phyloP scores from a whole-genome alignment of 345 rosid genomes.

The Melaleuca alternifolia region DNA sequence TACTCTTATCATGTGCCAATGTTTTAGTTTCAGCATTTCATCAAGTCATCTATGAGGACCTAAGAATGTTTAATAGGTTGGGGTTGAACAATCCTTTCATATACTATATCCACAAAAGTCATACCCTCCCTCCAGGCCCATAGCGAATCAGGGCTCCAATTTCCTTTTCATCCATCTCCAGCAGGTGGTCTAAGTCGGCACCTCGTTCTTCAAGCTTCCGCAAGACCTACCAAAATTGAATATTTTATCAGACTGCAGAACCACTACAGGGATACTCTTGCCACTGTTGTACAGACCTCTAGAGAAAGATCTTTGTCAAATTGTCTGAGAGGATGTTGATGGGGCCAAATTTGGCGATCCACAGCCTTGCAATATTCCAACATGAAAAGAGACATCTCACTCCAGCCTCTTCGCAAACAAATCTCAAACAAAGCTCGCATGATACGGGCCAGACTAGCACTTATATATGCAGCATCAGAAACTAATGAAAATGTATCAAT shows the following conservation, averaged over 20 bases:
- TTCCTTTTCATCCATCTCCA: slow-evolving; percentile 93
- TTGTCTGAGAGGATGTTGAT: slow-evolving; percentile 92
- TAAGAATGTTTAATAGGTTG: background rate
- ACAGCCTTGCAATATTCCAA: slow-evolving; percentile 97
- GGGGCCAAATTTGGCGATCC: slow-evolving; percentile 96
- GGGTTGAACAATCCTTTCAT: background rate
- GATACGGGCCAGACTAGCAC: slow-evolving; percentile 98
- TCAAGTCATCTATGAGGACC: background rate
- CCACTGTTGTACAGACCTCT: slow-evolving; percentile 43
- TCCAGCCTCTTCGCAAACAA: slow-evolving; percentile 89
- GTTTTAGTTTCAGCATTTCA: background rate
- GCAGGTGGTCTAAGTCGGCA: slow-evolving; percentile 67
- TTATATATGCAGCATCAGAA: slow-evolving; percentile 93
- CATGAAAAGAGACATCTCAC: slow-evolving; percentile 87
- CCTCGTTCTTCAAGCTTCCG: slow-evolving; percentile 96
- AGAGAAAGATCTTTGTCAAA: slow-evolving; percentile 73
- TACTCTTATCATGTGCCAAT: background rate
- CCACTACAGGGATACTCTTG: background rate
- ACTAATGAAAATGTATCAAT: slow-evolving; percentile 87
- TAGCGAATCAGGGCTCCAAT: slow-evolving; percentile 90
- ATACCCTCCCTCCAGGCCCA: slow-evolving; percentile 89
- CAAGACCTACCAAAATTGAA: slow-evolving; percentile 39
- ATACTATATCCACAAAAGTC: background rate
- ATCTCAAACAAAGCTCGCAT: slow-evolving; percentile 94
- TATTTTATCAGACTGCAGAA: slow-evolving; percentile 1